phyloP scores from a whole-genome alignment of 1,139 yeast genomes.

The Protomyces pachydermus region DNA sequence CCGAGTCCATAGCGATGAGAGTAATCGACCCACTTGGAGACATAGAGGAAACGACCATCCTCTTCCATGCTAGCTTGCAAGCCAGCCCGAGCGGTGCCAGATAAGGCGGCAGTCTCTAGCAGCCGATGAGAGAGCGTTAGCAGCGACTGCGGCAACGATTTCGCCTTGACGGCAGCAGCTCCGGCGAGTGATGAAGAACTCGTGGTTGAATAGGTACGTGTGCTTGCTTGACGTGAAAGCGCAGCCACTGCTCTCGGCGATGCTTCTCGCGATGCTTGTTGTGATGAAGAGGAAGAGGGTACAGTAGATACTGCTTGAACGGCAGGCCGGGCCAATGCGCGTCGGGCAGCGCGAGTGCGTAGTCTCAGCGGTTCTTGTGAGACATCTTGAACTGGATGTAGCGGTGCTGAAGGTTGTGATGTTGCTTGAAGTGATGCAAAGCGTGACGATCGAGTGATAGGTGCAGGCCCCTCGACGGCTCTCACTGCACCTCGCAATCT shows the following conservation, averaged over 20 bases:
- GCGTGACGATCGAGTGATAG: conserved; percentile 14
- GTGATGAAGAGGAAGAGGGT: background rate
- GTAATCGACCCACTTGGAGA: conserved; percentile 97
- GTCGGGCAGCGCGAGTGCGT: conserved; percentile 1
- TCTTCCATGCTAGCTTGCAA: background rate
- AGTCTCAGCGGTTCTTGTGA: background rate
- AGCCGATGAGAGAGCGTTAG: background rate
- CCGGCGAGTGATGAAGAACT: background rate
- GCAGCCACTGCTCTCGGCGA: background rate
- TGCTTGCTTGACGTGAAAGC: background rate
- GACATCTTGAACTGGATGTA: background rate
- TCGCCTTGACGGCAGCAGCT: background rate
- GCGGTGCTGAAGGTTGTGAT: background rate
- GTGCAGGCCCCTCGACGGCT: background rate
- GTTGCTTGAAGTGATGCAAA: background rate
- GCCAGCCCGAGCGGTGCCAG: background rate
- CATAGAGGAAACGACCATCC: conserved; percentile 38
- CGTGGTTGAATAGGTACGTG: background rate
- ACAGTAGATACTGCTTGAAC: background rate
- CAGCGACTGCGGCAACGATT: background rate
- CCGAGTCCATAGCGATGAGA: conserved; percentile 94
- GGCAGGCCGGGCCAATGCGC: background rate
- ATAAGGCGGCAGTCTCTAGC: background rate
- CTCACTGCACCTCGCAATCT: conserved; percentile 12
- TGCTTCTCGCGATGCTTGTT: background rate